A percentile compares a stretch with the other conserved stretches of the same genome.
These are phyloP conservation scores for Backusella australiensis DNA, from an alignment of 192 early-diverging fungal genomes.

Conservation along the genomic window DNA sequence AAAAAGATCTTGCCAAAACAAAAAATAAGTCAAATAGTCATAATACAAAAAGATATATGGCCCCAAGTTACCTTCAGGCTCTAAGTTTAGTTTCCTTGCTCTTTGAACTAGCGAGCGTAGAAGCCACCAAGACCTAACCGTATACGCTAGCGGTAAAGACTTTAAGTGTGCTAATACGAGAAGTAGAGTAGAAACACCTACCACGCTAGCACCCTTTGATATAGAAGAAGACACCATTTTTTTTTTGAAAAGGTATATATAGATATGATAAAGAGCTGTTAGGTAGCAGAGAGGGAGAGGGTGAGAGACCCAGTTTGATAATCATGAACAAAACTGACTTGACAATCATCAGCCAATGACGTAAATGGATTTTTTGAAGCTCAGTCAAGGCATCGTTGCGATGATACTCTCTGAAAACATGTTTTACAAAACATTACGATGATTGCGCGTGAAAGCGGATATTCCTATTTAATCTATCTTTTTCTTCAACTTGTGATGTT, in stretches of 20 bases:
- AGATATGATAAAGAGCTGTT: background rate
- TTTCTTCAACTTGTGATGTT: no score
- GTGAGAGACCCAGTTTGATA: no score
- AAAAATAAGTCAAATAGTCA: background rate
- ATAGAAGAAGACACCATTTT: background rate
- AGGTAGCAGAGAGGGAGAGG: no score
- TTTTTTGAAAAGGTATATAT: background rate
- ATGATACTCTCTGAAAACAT: no score
- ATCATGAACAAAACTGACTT: no score
- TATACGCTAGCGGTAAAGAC: conserved; percentile 43
- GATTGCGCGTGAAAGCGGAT: no score
- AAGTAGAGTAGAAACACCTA: conserved; percentile 20
- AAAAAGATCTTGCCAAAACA: conserved; percentile 26
- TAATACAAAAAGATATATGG: background rate
- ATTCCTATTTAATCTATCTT: no score
- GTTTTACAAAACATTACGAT: no score
- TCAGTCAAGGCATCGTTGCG: no score
- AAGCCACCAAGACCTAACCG: conserved; percentile 38
- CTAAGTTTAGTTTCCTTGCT: conserved; percentile 14
- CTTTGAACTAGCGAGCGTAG: conserved; percentile 20
- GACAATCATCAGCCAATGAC: no score
- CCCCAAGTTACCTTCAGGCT: conserved; percentile 1
- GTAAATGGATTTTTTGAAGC: no score
- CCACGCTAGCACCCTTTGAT: background rate
- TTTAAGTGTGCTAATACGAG: conserved; percentile 37